These are phyloP conservation scores for Ramaria sp. DNA, from an alignment of 768 basidiomycete genomes.

Conservation along the genomic window DNA sequence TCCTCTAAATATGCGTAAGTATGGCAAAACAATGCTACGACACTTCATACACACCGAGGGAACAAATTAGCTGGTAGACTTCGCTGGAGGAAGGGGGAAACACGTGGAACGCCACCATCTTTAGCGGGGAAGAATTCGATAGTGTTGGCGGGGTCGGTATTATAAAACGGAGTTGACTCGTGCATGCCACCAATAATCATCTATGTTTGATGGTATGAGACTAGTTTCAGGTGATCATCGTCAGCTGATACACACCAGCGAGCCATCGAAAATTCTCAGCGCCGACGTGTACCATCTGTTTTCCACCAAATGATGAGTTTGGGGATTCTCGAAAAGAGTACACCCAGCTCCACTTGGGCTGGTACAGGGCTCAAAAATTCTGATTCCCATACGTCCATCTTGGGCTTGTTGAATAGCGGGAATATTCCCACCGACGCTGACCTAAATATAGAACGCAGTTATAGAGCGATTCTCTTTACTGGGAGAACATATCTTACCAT, in stretches of 20 bases:
- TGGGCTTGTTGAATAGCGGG: not conserved
- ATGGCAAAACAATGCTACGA: not conserved
- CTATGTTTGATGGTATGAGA: constrained; percentile 13
- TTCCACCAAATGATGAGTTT: constrained; percentile 23
- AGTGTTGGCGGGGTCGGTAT: constrained; percentile 19
- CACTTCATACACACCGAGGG: not conserved
- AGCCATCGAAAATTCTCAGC: constrained; percentile 10
- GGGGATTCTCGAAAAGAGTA: constrained; percentile 27
- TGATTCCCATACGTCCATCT: constrained; percentile 1
- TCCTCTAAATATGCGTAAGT: constrained; percentile 1
- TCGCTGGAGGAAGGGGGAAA: constrained; percentile 4
- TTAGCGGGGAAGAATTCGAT: constrained; percentile 24
- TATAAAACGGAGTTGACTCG: constrained; percentile 20
- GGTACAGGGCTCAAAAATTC: constrained; percentile 29
- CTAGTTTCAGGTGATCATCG: not conserved
- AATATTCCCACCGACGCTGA: constrained; percentile 15
- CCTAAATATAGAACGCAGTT: constrained; percentile 3
- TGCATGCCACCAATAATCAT: constrained; percentile 45
- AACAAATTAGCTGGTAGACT: not conserved
- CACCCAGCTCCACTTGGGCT: constrained; percentile 17
- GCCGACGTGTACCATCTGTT: constrained; percentile 34
- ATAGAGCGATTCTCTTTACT: not conserved
- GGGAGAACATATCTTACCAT: constrained; percentile 17
- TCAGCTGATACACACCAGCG: not conserved
- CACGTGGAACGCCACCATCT: constrained; percentile 16